Conservation (phyloP, 1,139 yeast species). For the Kodamaea fungicola region DNA sequence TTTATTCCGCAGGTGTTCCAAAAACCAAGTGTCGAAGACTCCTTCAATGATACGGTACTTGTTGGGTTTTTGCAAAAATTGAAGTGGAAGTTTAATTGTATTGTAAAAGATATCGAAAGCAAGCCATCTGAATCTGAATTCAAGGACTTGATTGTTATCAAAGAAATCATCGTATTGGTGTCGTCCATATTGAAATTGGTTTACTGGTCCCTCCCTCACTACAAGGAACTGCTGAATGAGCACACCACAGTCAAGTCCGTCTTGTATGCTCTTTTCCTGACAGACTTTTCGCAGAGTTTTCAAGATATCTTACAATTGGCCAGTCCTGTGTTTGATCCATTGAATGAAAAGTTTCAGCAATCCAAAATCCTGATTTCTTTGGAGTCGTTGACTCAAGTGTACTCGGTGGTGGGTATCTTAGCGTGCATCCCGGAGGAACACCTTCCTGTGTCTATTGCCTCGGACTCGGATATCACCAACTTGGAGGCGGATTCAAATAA, state of each 20-base stretch:
- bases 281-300: slow-evolving; percentile 23
- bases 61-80: slow-evolving; percentile 14
- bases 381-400: slow-evolving; percentile 26
- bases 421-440: slow-evolving; percentile 21
- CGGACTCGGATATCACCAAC: slow-evolving; percentile 28
- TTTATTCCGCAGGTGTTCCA: slow-evolving; percentile 15
- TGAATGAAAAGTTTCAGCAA: slow-evolving; percentile 5
- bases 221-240: slow-evolving; percentile 14
- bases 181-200: slow-evolving; percentile 23
- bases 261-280: slow-evolving; percentile 20
- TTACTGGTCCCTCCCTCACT: slow-evolving; percentile 14
- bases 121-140: slow-evolving; percentile 14
- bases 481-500: slow-evolving; percentile 20
- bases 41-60: slow-evolving; percentile 14
- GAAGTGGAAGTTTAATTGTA: slow-evolving; percentile 19
- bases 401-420: slow-evolving; percentile 24
- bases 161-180: slow-evolving; percentile 26
- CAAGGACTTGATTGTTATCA: slow-evolving; percentile 20
- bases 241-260: slow-evolving; percentile 17
- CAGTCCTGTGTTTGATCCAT: slow-evolving; percentile 13
- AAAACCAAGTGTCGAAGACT: slow-evolving; percentile 13
- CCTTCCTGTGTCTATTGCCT: slow-evolving; percentile 17
- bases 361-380: slow-evolving; percentile 27
- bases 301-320: slow-evolving; percentile 23
- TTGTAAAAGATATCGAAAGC: slow-evolving; percentile 15